Percentiles rank a stretch among this genome's conserved stretches.
phyloP scores from a whole-genome alignment of 208 protist genomes.

The Porcisia deanei region DNA sequence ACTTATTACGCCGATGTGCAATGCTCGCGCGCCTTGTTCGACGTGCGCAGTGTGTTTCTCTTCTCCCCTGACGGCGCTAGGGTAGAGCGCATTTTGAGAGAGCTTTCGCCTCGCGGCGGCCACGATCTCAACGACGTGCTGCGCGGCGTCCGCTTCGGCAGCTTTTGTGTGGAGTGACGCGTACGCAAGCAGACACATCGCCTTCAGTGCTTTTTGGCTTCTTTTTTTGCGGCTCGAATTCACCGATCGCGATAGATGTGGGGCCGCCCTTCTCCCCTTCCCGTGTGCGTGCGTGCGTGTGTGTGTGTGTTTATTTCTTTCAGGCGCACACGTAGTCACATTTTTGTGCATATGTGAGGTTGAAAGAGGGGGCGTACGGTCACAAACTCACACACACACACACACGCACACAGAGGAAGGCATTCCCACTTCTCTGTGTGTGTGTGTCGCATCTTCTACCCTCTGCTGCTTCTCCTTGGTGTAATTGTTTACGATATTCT shows the following conservation, averaged over 20 bases:
- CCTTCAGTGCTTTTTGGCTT: too few species aligned
- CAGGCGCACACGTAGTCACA: too few species aligned
- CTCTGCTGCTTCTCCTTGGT: not conserved
- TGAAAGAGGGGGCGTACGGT: too few species aligned
- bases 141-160: slow-evolving; percentile 35
- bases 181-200: not conserved
- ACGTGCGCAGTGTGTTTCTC: slow-evolving; percentile 37
- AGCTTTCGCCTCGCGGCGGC: slow-evolving; percentile 32
- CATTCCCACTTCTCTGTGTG: not conserved
- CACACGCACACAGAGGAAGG: not conserved
- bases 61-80: slow-evolving; percentile 38
- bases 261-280: too few species aligned
- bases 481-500: not conserved
- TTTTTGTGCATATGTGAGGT: too few species aligned
- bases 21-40: slow-evolving; percentile 27
- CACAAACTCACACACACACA: too few species aligned
- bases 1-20: slow-evolving; percentile 47
- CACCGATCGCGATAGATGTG: too few species aligned
- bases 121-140: slow-evolving; percentile 36
- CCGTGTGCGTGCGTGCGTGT: too few species aligned
- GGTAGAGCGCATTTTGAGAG: slow-evolving; percentile 42
- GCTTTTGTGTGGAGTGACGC: slow-evolving; percentile 13
- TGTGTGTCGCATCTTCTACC: not conserved
- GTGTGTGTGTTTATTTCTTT: too few species aligned
- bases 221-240: too few species aligned